Base-by-base conservation (phyloP, 1,139 yeast species). In the Lodderomyces elongisporus region DNA sequence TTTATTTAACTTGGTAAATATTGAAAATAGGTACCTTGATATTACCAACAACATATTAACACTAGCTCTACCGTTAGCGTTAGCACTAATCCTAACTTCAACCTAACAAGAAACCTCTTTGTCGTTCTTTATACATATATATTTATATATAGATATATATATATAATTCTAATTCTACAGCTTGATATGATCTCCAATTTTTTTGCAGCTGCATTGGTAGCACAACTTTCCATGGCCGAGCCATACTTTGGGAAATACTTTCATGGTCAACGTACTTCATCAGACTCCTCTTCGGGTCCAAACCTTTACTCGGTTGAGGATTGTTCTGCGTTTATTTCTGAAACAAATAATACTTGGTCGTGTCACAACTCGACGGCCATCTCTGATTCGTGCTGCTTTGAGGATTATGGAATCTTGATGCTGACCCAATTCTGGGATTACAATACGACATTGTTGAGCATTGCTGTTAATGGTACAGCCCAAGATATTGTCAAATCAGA, bases 371-470 rank as follows among this genome's bases (percentile, higher is more conserved):
- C 52, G 13, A 51, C 58, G 17, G 45, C 40, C 6, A 39, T 48
- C 17, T 8, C 42, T n/a, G 47, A 53, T 39, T 44, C 48, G 2
- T 62, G 68, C 39, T 62, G 68, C 39, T 61, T 55, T 39, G 66
- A 62, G 40, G 39, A 49, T 34, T 49, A 48, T 30, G 71, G 71
- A 4, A 47, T 62, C 21, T 49, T 65, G 39, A 49, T 65, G 55
- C 60, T 48, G 36, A 51, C 71, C 9, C 70, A 63, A 44, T 65
- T 64, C 46, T 64, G 70, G 70, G 68, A 65, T 44, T 62, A 51
- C 47, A 49, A 59, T 38, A 44, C 55, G 2, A 46, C 47, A 14
- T 56, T 52, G 36, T 49, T 54, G 26, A 30, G 37, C 10, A 34
- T 44, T 33, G 53, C 51, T 9, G 40, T 43, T n/a, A 44, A 43